These are phyloP conservation scores for Alternaria hordeiaustralica DNA, from an alignment of 2,329 filamentous ascomycete genomes.

Conservation along the genomic window DNA sequence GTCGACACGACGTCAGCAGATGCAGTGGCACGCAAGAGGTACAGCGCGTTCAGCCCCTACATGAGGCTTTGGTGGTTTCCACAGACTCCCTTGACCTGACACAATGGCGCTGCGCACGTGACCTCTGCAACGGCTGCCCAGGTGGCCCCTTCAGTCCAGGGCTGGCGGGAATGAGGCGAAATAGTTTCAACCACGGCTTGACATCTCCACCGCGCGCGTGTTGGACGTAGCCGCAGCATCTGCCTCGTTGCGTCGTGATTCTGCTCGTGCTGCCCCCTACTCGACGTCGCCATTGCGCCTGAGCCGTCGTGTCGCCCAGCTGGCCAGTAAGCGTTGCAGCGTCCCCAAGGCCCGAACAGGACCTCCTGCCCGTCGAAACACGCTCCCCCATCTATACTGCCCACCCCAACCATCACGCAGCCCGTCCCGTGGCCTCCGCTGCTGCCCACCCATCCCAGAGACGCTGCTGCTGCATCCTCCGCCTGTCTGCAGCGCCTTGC, in stretches of 20 bases:
- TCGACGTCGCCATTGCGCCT: slow-evolving; percentile 31
- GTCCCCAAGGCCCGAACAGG: slow-evolving; percentile 33
- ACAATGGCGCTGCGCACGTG: slow-evolving; percentile 18
- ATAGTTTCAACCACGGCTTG: neutral
- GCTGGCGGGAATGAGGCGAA: slow-evolving; percentile 20
- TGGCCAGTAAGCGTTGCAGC: slow-evolving; percentile 38
- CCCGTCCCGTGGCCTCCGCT: slow-evolving; percentile 20
- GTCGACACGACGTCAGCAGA: neutral
- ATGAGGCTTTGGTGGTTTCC: neutral
- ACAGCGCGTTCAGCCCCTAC: neutral
- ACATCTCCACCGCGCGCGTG: neutral
- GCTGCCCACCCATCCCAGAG: slow-evolving; percentile 13
- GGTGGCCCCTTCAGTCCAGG: neutral
- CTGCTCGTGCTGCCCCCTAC: slow-evolving; percentile 5
- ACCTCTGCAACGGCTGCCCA: slow-evolving; percentile 4
- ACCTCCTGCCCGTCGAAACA: slow-evolving; percentile 33
- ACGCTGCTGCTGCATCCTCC: slow-evolving; percentile 23
- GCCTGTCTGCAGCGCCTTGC: slow-evolving; percentile 23
- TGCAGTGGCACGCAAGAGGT: neutral
- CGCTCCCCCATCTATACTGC: slow-evolving; percentile 24
- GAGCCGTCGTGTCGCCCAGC: slow-evolving; percentile 17
- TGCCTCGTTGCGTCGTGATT: slow-evolving; percentile 4
- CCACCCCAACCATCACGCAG: slow-evolving; percentile 30
- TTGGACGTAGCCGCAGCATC: neutral
- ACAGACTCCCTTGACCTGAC: neutral